Conservation (phyloP, 2,329 filamentous ascomycete genomes). For the Achaetomium macrosporum region DNA sequence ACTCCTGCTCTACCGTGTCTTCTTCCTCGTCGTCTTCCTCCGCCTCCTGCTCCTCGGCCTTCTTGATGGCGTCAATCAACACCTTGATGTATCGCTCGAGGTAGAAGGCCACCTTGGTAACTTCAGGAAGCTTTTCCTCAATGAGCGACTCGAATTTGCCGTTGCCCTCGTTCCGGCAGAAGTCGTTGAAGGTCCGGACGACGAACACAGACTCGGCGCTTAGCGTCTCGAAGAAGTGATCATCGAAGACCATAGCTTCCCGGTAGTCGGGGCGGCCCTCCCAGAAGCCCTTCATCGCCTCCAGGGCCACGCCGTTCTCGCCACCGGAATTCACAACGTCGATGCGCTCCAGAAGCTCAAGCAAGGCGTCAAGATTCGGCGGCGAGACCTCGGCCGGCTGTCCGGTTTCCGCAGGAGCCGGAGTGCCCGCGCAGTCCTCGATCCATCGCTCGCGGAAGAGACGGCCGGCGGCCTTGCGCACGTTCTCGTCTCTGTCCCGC, state of each 20-base stretch:
- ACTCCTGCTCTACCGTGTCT: slow-evolving; percentile 84
- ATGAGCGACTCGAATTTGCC: slow-evolving; percentile 68
- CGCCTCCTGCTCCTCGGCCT: slow-evolving; percentile 48
- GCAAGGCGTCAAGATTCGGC: slow-evolving; percentile 73
- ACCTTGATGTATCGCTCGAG: slow-evolving; percentile 72
- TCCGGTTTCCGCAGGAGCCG: slow-evolving; percentile 53
- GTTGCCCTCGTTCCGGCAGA: slow-evolving; percentile 69
- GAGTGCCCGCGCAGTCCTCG: slow-evolving; percentile 76
- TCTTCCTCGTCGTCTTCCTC: slow-evolving; percentile 68
- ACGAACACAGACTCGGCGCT: slow-evolving; percentile 86
- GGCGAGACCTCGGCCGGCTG: slow-evolving; percentile 51
- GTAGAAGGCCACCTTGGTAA: slow-evolving; percentile 83
- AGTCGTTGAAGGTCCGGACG: slow-evolving; percentile 88
- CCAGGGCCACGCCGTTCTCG: slow-evolving; percentile 82
- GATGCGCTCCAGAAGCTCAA: slow-evolving; percentile 89
- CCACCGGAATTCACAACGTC: slow-evolving; percentile 86
- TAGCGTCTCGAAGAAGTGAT: slow-evolving; percentile 73
- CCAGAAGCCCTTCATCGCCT: slow-evolving; percentile 97
- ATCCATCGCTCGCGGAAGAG: slow-evolving; percentile 97
- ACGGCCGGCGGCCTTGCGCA: slow-evolving; percentile 83
- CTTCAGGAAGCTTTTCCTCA: slow-evolving; percentile 92
- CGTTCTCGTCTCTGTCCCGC: slow-evolving; percentile 87
- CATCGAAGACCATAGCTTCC: slow-evolving; percentile 64
- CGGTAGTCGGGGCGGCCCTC: slow-evolving; percentile 80
- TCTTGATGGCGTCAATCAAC: slow-evolving; percentile 58